These are phyloP conservation scores for Lathyrus tuberosus DNA, from an alignment of 306 rosid genomes.

Conservation along the genomic window DNA sequence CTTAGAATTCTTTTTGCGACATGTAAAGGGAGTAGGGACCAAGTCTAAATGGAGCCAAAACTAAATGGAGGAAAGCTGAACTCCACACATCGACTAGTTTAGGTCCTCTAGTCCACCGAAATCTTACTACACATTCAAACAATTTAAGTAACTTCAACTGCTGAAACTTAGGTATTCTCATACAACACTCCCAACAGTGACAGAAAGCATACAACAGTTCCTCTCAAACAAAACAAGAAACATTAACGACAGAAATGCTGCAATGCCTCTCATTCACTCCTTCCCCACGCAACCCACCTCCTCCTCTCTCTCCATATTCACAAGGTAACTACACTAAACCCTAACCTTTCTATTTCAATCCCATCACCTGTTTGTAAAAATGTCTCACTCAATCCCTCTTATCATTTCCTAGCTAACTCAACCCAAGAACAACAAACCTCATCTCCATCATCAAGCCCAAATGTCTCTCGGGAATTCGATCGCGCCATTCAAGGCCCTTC, in stretches of 20 bases:
- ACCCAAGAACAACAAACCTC: conserved; percentile 32
- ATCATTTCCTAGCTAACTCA: conserved; percentile 28
- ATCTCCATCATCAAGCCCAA: conserved; percentile 38
- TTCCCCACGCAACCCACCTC: conserved; percentile 10
- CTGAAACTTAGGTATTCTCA: neutral
- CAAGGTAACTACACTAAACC: conserved; percentile 34
- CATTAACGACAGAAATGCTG: conserved; percentile 45
- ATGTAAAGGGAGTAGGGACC: no score
- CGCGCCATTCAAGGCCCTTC: conserved; percentile 44
- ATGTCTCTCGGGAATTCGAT: conserved; percentile 49
- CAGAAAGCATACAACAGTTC: neutral
- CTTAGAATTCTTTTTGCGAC: no score
- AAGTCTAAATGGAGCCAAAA: no score
- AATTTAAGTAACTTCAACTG: neutral
- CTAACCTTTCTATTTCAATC: neutral
- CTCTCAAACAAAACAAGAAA: no score
- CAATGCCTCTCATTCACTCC: conserved; percentile 48
- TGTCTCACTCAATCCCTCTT: conserved; percentile 27
- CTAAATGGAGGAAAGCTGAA: no score
- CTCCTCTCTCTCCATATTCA: conserved; percentile 13
- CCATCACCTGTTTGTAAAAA: conserved; percentile 33
- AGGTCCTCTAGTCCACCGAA: neutral
- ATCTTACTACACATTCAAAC: neutral
- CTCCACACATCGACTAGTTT: neutral
- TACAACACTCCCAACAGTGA: no score